Conservation (phyloP, 331 rosid genomes). For the Malus hybrid region DNA sequence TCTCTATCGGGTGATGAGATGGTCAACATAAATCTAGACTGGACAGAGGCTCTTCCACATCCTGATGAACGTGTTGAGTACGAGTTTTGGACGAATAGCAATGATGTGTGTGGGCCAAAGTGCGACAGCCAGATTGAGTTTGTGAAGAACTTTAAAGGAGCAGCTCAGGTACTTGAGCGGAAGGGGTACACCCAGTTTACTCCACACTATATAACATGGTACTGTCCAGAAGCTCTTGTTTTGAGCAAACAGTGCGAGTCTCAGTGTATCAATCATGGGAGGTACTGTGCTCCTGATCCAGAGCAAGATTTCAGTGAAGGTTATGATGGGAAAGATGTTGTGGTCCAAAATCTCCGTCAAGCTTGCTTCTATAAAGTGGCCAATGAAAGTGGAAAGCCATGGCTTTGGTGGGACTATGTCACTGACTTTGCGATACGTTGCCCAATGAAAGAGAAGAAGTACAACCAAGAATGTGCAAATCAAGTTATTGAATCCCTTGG, state of each 20-base stretch:
- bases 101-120: conserved; percentile 88
- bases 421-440: conserved; percentile 92
- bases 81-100: conserved; percentile 94
- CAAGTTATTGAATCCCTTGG: conserved; percentile 80
- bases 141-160: conserved; percentile 71
- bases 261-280: conserved; percentile 86
- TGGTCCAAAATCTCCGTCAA: conserved; percentile 83
- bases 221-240: conserved; percentile 75
- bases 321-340: conserved; percentile 95
- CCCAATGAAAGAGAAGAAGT: conserved; percentile 75
- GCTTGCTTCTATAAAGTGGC: conserved; percentile 90
- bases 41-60: conserved; percentile 98
- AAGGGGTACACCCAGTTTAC: conserved; percentile 81
- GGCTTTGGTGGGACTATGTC: conserved; percentile 99
- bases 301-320: conserved; percentile 89
- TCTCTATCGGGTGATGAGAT: conserved; percentile 55
- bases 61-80: conserved; percentile 97
- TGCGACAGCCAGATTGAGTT: conserved; percentile 79
- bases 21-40: conserved; percentile 80
- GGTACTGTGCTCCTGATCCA: conserved; percentile 97
- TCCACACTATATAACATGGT: conserved; percentile 97
- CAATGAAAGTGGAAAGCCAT: conserved; percentile 86
- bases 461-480: conserved; percentile 70
- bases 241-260: conserved; percentile 79
- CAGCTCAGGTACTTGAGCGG: conserved; percentile 82